Evolutionary conservation across 1,284 basidiomycete species (phyloP).

Genomic region (Dichomitus squalens): DNA sequence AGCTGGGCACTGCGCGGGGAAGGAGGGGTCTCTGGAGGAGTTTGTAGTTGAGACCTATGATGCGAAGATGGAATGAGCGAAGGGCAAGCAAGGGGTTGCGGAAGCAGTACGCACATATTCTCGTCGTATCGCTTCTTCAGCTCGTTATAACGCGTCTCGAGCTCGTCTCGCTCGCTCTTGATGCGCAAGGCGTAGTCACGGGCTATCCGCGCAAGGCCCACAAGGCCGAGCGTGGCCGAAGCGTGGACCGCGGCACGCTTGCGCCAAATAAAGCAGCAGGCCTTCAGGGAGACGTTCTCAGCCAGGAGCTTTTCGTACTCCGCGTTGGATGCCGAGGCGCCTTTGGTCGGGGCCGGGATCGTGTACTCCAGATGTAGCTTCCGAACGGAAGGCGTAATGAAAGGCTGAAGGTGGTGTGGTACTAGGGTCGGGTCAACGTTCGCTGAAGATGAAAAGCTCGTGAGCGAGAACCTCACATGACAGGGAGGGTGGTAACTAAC

Average conservation of each 20-base stretch:
- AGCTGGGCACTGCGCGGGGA: conserved; percentile 17
- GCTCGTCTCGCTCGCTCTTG: conserved; percentile 46
- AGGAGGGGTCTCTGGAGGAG: conserved; percentile 13
- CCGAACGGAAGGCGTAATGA: conserved; percentile 53
- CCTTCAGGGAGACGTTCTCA: conserved; percentile 51
- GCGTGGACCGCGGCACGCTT: conserved; percentile 59
- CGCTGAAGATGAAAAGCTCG: conserved; percentile 35
- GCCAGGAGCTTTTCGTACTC: conserved; percentile 51
- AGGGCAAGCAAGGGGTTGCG: neutral
- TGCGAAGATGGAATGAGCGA: neutral
- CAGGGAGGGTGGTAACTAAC: conserved; percentile 29
- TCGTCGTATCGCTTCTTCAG: conserved; percentile 33
- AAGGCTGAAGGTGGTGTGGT: conserved; percentile 50
- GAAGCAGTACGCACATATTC: conserved; percentile 20
- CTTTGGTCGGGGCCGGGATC: conserved; percentile 18
- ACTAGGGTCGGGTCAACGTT: conserved; percentile 47
- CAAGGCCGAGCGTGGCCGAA: conserved; percentile 53
- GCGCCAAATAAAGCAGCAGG: conserved; percentile 54
- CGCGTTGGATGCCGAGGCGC: conserved; percentile 19
- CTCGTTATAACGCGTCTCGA: conserved; percentile 38
- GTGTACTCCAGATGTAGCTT: conserved; percentile 47
- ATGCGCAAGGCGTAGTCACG: conserved; percentile 50
- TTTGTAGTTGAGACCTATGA: conserved; percentile 5
- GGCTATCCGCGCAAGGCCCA: conserved; percentile 50
- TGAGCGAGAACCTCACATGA: neutral